Evolutionary conservation across 805 yeast species (phyloP).

Genomic region (Starmerella apis): DNA sequence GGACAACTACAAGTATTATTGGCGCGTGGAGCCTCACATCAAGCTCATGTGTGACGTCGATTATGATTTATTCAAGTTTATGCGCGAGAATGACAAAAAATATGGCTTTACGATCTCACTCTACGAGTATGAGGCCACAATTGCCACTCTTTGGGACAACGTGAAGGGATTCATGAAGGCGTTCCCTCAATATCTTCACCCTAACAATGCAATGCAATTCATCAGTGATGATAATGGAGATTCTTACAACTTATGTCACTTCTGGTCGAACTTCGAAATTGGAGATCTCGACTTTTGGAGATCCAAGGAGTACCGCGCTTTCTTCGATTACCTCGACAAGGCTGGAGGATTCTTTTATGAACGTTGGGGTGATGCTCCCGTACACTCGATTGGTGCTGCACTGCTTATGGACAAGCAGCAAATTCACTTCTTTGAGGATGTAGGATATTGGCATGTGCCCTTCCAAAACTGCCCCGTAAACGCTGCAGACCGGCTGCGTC

Average conservation of each 20-base stretch:
- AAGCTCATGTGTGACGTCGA: conserved; percentile 65
- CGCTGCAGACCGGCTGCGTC: conserved; percentile 40
- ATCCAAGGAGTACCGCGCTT: conserved; percentile 44
- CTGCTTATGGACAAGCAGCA: conserved; percentile 46
- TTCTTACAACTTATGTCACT: conserved; percentile 73
- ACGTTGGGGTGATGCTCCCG: conserved; percentile 91
- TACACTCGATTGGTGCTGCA: conserved; percentile 70
- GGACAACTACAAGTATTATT: conserved; percentile 68
- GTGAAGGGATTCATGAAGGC: conserved; percentile 52
- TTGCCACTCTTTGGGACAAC: conserved; percentile 65
- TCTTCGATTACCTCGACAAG: conserved; percentile 51
- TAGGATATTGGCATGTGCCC: conserved; percentile 61
- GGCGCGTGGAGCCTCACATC: conserved; percentile 87
- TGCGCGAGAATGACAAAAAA: conserved; percentile 61
- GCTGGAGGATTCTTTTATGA: conserved; percentile 76
- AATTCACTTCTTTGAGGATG: conserved; percentile 60
- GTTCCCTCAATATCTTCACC: conserved; percentile 49
- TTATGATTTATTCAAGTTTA: conserved; percentile 68
- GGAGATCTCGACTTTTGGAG: conserved; percentile 65
- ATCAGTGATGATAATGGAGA: conserved; percentile 60
- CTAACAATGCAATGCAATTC: conserved; percentile 58
- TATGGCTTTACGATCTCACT: conserved; percentile 71
- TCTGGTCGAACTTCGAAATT: conserved; percentile 75
- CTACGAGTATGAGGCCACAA: conserved; percentile 59
- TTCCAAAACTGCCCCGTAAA: conserved; percentile 56